These are phyloP conservation scores for Coniochaeta ligniaria DNA, from an alignment of 2,329 filamentous ascomycete genomes.

Conservation along the genomic window DNA sequence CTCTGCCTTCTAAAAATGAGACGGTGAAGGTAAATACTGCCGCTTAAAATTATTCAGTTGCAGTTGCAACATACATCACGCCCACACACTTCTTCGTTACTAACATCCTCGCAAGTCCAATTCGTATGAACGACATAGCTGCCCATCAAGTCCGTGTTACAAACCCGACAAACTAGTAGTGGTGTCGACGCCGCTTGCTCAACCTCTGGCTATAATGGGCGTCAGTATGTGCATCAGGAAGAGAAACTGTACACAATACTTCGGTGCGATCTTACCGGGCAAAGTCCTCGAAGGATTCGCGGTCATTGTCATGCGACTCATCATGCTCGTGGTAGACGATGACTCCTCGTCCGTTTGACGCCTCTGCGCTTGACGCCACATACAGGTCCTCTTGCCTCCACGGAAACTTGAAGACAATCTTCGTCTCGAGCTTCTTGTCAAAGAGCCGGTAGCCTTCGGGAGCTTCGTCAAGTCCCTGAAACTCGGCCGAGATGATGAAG, in stretches of 20 bases:
- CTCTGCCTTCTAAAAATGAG: no score
- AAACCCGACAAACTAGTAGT: no score
- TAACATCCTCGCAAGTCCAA: no score
- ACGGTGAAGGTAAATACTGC: no score
- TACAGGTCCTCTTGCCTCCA: background rate
- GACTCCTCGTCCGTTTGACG: background rate
- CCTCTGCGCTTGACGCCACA: background rate
- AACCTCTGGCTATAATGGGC: background rate
- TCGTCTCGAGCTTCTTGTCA: constrained; percentile 6
- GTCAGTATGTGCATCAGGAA: background rate
- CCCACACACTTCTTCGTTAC: no score
- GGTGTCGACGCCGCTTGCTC: background rate
- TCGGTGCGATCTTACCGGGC: background rate
- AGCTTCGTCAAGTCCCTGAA: constrained; percentile 5
- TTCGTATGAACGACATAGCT: no score
- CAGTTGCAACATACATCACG: no score
- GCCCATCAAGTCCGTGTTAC: no score
- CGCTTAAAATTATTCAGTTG: no score
- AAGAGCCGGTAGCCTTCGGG: constrained; percentile 5
- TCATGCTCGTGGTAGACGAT: background rate
- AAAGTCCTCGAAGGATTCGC: background rate
- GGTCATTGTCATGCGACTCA: background rate
- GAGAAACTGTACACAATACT: background rate
- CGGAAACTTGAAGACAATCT: constrained; percentile 6
- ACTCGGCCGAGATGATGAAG: background rate